phyloP scores from a whole-genome alignment of 805 yeast species.

The Cephaloascus albidus region DNA sequence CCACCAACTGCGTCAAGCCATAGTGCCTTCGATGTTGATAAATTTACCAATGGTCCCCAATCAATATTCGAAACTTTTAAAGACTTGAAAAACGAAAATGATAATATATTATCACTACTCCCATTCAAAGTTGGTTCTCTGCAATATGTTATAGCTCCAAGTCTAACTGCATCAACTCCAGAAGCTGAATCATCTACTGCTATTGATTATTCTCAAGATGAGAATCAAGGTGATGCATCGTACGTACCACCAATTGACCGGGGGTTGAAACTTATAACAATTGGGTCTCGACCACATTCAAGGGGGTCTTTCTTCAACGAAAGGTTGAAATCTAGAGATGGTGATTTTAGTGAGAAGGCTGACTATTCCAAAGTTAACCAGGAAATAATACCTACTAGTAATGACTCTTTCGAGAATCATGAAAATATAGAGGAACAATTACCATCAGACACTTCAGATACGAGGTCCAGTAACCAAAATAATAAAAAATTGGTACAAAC shows the following conservation, averaged over 20 bases:
- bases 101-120: slow-evolving; percentile 8
- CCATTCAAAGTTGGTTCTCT: slow-evolving; percentile 8
- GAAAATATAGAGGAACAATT: neutral
- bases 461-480: too few relatives aligned
- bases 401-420: neutral
- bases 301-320: neutral
- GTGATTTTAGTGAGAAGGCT: neutral
- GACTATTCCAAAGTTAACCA: neutral
- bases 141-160: too few relatives aligned
- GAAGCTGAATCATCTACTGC: slow-evolving; percentile 3
- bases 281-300: neutral
- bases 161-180: neutral
- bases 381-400: neutral
- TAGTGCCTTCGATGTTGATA: neutral
- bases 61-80: neutral
- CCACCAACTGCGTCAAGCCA: neutral
- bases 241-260: neutral
- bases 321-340: neutral
- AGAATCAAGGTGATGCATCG: slow-evolving; percentile 2
- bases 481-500: too few relatives aligned
- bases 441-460: neutral
- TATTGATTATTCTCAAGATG: slow-evolving; percentile 3
- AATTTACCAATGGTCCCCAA: neutral
- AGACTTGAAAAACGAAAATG: neutral
- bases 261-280: slow-evolving; percentile 1